Evolutionary conservation across 306 rosid species (phyloP), one percentile per base, ranked within the genome.

Genomic region (Cyamopsis tetragonoloba): DNA sequence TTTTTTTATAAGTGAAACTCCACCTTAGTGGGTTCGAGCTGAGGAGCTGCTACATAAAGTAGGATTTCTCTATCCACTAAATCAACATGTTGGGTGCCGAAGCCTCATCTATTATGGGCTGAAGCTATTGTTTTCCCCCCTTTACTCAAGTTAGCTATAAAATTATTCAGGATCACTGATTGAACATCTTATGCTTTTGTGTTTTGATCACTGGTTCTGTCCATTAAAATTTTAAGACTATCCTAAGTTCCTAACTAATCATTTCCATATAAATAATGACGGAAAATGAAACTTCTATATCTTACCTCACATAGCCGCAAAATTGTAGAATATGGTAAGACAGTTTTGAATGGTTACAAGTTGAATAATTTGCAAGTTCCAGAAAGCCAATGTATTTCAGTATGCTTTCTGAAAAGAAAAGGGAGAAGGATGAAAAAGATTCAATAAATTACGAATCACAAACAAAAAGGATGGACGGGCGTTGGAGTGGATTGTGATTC

Each of bases 241-340:
- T 51, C 64, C 51, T 42, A 70, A 64, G 37, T 7, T 51, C 64
- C 51, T 42, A 70, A 64, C 43, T 7, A 22, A 74, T 56, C 6
- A 26, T 59, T 73, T 50, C 13, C 24, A 51, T 28, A 35, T 48
- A 42, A 47, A 49, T 57, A 55, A 44, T 68, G 59, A 62, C 31
- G 53, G 54, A 32, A 35, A 31, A 23, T 31, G 72, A 20, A 31
- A 53, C 34, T 24, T 37, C 11, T 15, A 56, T n/a, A 58, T 73
- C 68, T 84, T 67, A 92, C 98, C 83, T 79, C 51, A 76, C 87
- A 70, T 82, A 75, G 71, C 63, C 68, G 34, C 91, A 95, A 80
- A 87, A 87, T 58, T 78, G 83, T 62, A 63, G 86, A 79, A 84
- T 85, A 67, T 93, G 96, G 69, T 83, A 72, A 50, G 80, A 83